Evolutionary conservation across 208 protist species (phyloP).

Genomic region (Strigomonas culicis): DNA sequence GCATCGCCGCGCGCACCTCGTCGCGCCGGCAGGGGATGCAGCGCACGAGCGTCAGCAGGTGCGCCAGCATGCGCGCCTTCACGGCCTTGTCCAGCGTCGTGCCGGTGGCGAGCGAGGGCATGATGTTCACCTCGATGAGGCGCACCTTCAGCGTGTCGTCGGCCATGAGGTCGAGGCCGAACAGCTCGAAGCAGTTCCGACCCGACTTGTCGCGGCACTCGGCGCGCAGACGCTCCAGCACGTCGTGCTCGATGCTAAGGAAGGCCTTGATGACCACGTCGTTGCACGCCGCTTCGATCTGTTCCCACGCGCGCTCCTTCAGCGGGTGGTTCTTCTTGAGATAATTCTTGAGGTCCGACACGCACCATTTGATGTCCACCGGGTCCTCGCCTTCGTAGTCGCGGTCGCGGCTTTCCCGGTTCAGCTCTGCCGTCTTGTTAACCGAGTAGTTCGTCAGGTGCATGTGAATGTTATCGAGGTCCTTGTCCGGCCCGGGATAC

Average conservation of each 20-base stretch:
- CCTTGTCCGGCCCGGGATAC: constrained; percentile 85
- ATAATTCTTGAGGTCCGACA: too few relatives aligned
- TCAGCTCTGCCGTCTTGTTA: too few relatives aligned
- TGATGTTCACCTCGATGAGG: constrained; percentile 97
- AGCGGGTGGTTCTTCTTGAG: too few relatives aligned
- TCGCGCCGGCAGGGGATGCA: constrained; percentile 70
- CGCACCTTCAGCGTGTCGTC: constrained; percentile 91
- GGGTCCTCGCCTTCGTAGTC: constrained; percentile 78
- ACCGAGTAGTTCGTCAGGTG: constrained; percentile 98
- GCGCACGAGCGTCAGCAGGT: constrained; percentile 83
- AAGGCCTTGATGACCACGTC: constrained; percentile 91
- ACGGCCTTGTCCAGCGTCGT: constrained; percentile 91
- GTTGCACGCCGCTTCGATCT: too few relatives aligned
- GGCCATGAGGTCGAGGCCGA: constrained; percentile 96
- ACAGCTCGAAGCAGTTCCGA: constrained; percentile 95
- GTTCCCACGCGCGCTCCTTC: too few relatives aligned
- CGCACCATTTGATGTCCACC: constrained; percentile 66
- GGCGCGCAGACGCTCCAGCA: constrained; percentile 84
- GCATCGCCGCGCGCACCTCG: not conserved
- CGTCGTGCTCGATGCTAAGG: too few relatives aligned
- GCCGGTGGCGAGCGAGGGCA: constrained; percentile 92
- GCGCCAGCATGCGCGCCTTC: constrained; percentile 87
- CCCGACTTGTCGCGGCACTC: constrained; percentile 91
- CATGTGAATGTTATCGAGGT: constrained; percentile 87
- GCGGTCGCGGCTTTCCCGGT: too few relatives aligned